Percentiles rank a stretch among this genome's conserved stretches.
Evolutionary conservation across 345 rosid species (phyloP).

Genomic region (Clausena lansium): DNA sequence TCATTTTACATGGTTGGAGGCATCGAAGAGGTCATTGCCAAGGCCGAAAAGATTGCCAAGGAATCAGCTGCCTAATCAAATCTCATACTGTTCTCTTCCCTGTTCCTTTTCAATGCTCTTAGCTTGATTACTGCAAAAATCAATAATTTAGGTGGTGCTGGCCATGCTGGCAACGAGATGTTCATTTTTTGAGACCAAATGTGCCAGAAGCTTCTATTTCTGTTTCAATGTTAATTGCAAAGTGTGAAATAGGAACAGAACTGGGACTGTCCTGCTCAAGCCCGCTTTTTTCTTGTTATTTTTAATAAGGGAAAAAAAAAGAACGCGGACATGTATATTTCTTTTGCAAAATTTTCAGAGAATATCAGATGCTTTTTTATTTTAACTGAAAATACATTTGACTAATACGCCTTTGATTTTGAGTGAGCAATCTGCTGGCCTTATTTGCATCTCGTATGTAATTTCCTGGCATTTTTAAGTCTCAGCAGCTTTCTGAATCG

Average conservation of each 20-base stretch:
- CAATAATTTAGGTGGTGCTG: constrained; percentile 30
- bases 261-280: constrained; percentile 10
- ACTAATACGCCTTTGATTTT: not conserved
- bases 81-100: not conserved
- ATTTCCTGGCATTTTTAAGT: no score
- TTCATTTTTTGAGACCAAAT: constrained; percentile 28
- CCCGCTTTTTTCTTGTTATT: constrained; percentile 13
- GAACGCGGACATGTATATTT: constrained; percentile 25
- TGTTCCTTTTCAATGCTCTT: constrained; percentile 14
- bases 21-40: constrained; percentile 78
- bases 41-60: constrained; percentile 81
- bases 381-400: not conserved
- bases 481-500: no score
- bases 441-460: no score
- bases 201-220: constrained; percentile 13
- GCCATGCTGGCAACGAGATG: constrained; percentile 30
- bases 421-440: not conserved
- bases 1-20: constrained; percentile 91
- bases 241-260: constrained; percentile 27
- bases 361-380: not conserved
- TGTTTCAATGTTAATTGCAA: constrained; percentile 20
- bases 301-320: constrained; percentile 20
- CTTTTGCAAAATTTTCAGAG: constrained; percentile 7
- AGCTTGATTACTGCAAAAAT: constrained; percentile 23
- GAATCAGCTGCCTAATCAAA: constrained; percentile 48